Evolutionary conservation across 441 rosid species (phyloP), one percentile per base, ranked within the genome.

Genomic region (Euphorbia celastroides): DNA sequence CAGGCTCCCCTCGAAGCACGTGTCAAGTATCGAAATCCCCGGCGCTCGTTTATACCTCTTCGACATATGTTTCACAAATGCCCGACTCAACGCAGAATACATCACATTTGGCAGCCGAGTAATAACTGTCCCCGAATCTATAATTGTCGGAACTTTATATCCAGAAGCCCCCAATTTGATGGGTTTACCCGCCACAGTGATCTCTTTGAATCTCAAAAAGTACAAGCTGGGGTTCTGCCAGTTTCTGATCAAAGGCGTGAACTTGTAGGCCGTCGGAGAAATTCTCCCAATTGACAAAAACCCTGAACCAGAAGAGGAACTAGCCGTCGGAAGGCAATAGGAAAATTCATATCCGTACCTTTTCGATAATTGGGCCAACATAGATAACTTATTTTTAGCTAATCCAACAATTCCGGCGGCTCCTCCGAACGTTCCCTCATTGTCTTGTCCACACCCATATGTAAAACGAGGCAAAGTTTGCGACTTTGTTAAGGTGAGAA

Each of bases 41-140:
- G 82, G 82, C 14, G 77, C 86, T 50, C 55, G 44, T 0, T 69
- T 62, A 32, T 69, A 75, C 60, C 71, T 79, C 52, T 31, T 52
- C 5, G 80, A 77, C 83, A 84, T 79, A 54, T 74, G 36, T 32
- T 52, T 72, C 7, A 55, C 64, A 26, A 84, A 79, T 5, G 79
- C 86, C 38, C 59, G 60, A 12, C 46, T 64, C 22, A 84, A 68
- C 9, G 78, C 70, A 0, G 69, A 23, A 32, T 82, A 84, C 20
- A 80, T 60, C 10, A 82, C 46, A 19, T 2, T 12, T 2, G 89
- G 89, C 60, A 84, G 64, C 36, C 89, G 81, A 0, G 89, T 80
- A 60, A 82, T 78, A 4, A 82, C 82, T 0, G 85, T 84, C 48
- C 89, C 86, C 0, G 86, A 84, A 69, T 84, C 89, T 50, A 84